Base-by-base conservation (phyloP, 805 yeast species). In the Saccharomycopsis fibuligera region DNA sequence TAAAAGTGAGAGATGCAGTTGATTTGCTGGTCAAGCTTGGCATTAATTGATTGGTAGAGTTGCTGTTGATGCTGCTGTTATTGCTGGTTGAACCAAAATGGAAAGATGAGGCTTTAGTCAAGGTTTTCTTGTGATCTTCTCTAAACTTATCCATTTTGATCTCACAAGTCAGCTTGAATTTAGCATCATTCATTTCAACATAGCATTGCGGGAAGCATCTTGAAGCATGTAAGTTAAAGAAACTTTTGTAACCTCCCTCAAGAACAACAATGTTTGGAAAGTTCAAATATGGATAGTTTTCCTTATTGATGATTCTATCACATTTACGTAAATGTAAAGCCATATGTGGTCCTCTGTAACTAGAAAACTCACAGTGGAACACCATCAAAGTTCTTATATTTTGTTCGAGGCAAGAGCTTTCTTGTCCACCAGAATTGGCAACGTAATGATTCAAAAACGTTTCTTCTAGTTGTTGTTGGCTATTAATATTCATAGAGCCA, bases 321-420 rank as follows among this genome's bases (percentile, higher is more conserved):
- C 85, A 76, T 51, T 82, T 82, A 53, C 99, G 72, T 49, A 93
- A 72, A 62, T 88, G 89, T 47, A 80, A 71, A 1, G 98, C 98
- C 84, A 93, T 79, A 42, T 83, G 69, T 3, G 99, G 99, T n/a
- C 98, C 96, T 51, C 99, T 73, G 61, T 83, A 87, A 4, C 95
- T 79, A 35, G 95, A 83, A 63, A 88, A 91, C 66, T 93, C 99
- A 67, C 99, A 93, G 65, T 93, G 97, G 69, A 93, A 91, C 9
- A 93, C 73, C 5, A 91, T 63, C 48, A 93, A 67, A 19, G 70
- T 71, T 17, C 68, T 72, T 36, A 57, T 60, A 21, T 57, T 56
- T 25, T 54, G 4, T 44, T 46, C 30, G n/a, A n/a, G n/a, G n/a
- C n/a, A n/a, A 44, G 43, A 41, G 10, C 36, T 16, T 16, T 41